phyloP scores from a whole-genome alignment of 73 alveolate genomes.

The Symbiodinium natans region DNA sequence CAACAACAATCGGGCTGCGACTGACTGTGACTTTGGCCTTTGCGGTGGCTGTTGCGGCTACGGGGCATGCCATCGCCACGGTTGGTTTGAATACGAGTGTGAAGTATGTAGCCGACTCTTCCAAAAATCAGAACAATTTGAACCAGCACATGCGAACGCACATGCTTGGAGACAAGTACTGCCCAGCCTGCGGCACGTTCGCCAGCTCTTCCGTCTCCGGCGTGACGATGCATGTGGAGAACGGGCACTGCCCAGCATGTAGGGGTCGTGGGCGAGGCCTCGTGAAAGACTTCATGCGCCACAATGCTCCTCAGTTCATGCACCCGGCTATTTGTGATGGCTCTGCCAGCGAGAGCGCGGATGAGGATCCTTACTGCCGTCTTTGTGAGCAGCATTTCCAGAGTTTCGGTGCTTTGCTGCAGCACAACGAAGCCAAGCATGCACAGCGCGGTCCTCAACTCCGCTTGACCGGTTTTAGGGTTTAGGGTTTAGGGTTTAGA shows the following conservation, averaged over 20 bases:
- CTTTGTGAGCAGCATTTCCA: slow-evolving; percentile 1
- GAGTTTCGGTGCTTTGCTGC: slow-evolving; percentile 58
- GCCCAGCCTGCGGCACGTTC: slow-evolving; percentile 49
- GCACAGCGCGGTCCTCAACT: not conserved
- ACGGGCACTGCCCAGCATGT: slow-evolving; percentile 24
- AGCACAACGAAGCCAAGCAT: slow-evolving; percentile 45
- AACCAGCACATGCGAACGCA: slow-evolving; percentile 54
- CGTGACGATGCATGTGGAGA: slow-evolving; percentile 56
- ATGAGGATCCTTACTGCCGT: slow-evolving; percentile 44
- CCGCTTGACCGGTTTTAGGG: not conserved
- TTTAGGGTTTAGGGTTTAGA: too few relatives aligned
- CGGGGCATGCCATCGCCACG: slow-evolving; percentile 50
- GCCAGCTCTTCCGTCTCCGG: slow-evolving; percentile 15
- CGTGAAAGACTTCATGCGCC: slow-evolving; percentile 2
- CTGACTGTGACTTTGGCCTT: slow-evolving; percentile 48
- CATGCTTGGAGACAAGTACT: slow-evolving; percentile 18
- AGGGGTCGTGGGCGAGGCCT: not conserved
- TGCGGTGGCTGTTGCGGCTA: slow-evolving; percentile 27
- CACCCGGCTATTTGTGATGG: slow-evolving; percentile 47
- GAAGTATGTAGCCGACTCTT: slow-evolving; percentile 10
- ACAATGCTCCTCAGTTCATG: slow-evolving; percentile 15
- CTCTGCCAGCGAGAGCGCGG: not conserved
- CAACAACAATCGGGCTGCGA: slow-evolving; percentile 56
- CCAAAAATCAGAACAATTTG: slow-evolving; percentile 24
- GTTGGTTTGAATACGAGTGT: slow-evolving; percentile 47